Conservation (phyloP, 2,329 filamentous ascomycete genomes). For the Trichoderma sp. region DNA sequence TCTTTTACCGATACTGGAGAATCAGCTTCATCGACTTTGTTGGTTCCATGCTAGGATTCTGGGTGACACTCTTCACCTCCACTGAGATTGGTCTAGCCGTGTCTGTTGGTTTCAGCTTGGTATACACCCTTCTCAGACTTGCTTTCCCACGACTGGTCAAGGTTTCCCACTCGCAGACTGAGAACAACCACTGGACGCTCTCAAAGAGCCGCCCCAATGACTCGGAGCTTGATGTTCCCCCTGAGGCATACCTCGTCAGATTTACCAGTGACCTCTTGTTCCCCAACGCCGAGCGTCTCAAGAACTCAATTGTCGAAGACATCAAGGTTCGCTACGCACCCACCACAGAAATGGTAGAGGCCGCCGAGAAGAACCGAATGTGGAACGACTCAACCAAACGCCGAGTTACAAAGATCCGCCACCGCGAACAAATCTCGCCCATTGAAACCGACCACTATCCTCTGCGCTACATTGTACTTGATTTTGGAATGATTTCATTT, state of each 20-base stretch:
- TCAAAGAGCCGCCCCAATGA: constrained; percentile 24
- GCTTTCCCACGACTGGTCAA: constrained; percentile 51
- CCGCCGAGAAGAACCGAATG: constrained; percentile 45
- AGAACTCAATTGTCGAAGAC: constrained; percentile 50
- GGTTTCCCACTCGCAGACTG: constrained; percentile 33
- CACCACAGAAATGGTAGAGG: constrained; percentile 45
- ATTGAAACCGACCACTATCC: constrained; percentile 38
- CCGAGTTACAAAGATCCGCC: constrained; percentile 48
- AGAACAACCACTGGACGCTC: constrained; percentile 33
- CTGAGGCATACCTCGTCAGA: constrained; percentile 56
- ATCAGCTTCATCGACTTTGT: constrained; percentile 66
- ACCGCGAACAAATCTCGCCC: constrained; percentile 37
- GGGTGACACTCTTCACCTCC: constrained; percentile 62
- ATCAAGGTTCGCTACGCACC: constrained; percentile 44
- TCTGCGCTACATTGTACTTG: constrained; percentile 52
- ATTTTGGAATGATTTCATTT: constrained; percentile 53
- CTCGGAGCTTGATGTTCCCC: constrained; percentile 36
- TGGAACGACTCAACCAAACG: constrained; percentile 57
- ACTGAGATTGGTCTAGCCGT: constrained; percentile 61
- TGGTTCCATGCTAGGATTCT: constrained; percentile 63
- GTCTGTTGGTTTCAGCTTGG: constrained; percentile 64
- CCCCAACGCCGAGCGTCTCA: constrained; percentile 58
- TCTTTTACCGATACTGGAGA: constrained; percentile 66
- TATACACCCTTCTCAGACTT: constrained; percentile 60
- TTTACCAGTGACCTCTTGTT: constrained; percentile 62